Conservation (phyloP, 495 filamentous ascomycete species). For the Neurospora sp. region DNA sequence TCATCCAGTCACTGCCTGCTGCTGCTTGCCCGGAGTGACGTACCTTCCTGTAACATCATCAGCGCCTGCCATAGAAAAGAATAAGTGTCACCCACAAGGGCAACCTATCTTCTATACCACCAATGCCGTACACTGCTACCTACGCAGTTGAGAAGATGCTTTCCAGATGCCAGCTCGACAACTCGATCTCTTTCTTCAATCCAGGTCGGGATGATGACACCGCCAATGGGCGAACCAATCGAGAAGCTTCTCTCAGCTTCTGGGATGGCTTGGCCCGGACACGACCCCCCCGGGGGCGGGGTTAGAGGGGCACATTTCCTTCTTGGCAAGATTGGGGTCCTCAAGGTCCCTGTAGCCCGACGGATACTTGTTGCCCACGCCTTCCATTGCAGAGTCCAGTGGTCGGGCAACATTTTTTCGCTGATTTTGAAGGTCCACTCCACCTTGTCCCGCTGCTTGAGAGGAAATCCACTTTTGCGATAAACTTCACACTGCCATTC, state of each 20-base stretch:
- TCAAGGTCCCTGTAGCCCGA: background rate
- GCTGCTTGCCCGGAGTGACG: background rate
- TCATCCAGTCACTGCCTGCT: background rate
- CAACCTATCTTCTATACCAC: background rate
- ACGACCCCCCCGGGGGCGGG: constrained; percentile 17
- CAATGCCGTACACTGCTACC: background rate
- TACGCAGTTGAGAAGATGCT: background rate
- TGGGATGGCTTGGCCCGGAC: constrained; percentile 11
- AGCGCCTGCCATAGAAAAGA: background rate
- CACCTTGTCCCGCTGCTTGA: background rate
- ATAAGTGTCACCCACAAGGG: background rate
- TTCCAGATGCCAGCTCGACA: too few relatives aligned
- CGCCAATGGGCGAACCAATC: constrained; percentile 5
- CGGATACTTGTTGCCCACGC: background rate
- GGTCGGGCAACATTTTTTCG: constrained; percentile 11
- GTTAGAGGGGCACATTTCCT: constrained; percentile 5
- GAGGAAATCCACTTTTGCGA: constrained; percentile 3
- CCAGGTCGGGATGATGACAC: background rate
- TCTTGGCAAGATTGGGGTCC: background rate
- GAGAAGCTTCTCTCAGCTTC: constrained; percentile 24
- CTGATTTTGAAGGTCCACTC: constrained; percentile 4
- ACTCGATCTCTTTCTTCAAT: background rate
- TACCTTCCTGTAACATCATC: background rate
- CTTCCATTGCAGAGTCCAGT: background rate
- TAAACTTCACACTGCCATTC: constrained; percentile 1